These are phyloP conservation scores for Syncephalis fuscata DNA, from an alignment of 371 early-diverging fungal genomes.

Conservation along the genomic window DNA sequence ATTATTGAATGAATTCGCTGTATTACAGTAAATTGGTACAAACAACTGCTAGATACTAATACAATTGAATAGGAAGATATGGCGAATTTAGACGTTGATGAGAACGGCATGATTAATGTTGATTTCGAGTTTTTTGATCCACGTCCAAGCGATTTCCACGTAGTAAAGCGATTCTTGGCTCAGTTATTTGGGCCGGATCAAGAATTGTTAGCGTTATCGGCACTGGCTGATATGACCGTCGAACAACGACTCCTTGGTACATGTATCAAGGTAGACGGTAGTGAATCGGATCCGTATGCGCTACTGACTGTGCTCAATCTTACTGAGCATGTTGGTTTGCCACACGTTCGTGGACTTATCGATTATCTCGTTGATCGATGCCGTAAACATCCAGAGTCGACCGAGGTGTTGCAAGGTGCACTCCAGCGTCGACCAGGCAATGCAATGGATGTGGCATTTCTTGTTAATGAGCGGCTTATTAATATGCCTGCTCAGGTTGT, in stretches of 20 bases:
- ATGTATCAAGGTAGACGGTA: constrained; percentile 74
- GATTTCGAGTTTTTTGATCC: constrained; percentile 94
- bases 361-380: background rate
- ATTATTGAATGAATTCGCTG: no score
- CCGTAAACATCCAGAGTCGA: background rate
- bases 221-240: constrained; percentile 73
- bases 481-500: constrained; percentile 92
- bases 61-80: no score
- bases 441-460: constrained; percentile 33
- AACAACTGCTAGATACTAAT: no score
- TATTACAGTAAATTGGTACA: no score
- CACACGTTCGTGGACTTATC: constrained; percentile 18
- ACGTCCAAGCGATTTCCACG: constrained; percentile 76
- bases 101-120: constrained; percentile 37
- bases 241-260: constrained; percentile 70
- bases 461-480: constrained; percentile 81
- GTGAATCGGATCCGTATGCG: constrained; percentile 85
- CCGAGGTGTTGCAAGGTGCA: no score
- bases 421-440: no score
- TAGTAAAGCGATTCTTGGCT: constrained; percentile 65
- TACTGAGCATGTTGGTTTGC: constrained; percentile 43
- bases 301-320: constrained; percentile 66
- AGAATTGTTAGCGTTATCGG: constrained; percentile 50
- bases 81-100: no score
- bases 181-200: constrained; percentile 69